These are phyloP conservation scores for Mycena floridula DNA, from an alignment of 768 basidiomycete genomes.

Conservation along the genomic window DNA sequence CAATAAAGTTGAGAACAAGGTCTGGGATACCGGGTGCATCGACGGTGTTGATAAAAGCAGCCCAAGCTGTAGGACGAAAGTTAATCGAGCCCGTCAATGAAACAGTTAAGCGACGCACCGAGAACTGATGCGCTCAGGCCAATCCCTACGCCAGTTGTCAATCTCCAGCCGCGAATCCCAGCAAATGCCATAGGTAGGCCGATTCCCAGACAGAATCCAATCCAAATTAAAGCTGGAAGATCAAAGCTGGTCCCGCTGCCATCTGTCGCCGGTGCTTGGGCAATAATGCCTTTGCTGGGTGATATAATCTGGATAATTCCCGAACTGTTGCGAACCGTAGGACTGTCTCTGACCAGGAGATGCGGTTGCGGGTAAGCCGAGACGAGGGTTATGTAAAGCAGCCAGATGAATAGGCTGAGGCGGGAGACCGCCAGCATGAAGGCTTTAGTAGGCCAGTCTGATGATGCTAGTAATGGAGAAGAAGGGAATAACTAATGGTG, in stretches of 20 bases:
- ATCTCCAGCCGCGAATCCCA: constrained; percentile 51
- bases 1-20: constrained; percentile 39
- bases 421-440: constrained; percentile 7
- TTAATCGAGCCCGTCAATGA: not conserved
- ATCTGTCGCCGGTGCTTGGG: constrained; percentile 54
- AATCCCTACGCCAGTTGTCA: constrained; percentile 49
- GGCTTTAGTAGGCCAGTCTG: constrained; percentile 1
- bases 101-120: constrained; percentile 24
- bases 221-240: constrained; percentile 50
- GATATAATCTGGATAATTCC: constrained; percentile 41
- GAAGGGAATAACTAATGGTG: no score
- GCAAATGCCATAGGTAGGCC: constrained; percentile 50
- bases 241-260: constrained; percentile 48
- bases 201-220: constrained; percentile 41
- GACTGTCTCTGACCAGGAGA: not conserved
- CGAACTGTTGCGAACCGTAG: constrained; percentile 8
- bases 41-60: constrained; percentile 53
- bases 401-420: no score
- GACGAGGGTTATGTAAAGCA: no score
- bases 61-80: constrained; percentile 41
- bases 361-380: not conserved
- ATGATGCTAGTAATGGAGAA: no score
- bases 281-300: constrained; percentile 34
- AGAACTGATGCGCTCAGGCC: constrained; percentile 45
- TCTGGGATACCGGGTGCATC: constrained; percentile 45